These are phyloP conservation scores for Carex parvula DNA, from an alignment of 176 grass and related monocot species.

Conservation along the genomic window DNA sequence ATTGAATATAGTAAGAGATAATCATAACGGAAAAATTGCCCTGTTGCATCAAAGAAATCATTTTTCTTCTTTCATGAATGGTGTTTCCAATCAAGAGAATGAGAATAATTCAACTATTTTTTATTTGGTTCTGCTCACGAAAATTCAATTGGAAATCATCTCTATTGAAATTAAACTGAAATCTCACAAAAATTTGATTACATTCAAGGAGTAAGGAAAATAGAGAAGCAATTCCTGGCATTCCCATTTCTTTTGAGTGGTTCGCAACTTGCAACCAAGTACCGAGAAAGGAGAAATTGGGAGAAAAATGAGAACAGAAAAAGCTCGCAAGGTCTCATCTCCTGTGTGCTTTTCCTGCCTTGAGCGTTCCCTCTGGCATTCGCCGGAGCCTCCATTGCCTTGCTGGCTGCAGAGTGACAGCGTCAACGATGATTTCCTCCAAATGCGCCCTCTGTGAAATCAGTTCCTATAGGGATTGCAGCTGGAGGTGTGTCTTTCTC, in stretches of 20 bases:
- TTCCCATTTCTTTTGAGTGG: background rate
- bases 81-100: background rate
- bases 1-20: too few relatives aligned
- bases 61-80: too few relatives aligned
- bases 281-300: background rate
- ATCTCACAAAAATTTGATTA: too few relatives aligned
- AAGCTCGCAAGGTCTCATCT: constrained; percentile 38
- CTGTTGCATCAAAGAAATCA: too few relatives aligned
- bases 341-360: constrained; percentile 36
- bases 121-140: too few relatives aligned
- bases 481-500: constrained; percentile 66
- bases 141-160: too few relatives aligned
- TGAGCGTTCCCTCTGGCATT: constrained; percentile 8
- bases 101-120: background rate
- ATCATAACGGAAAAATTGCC: too few relatives aligned
- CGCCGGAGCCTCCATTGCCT: background rate
- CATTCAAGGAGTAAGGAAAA: too few relatives aligned
- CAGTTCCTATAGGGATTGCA: constrained; percentile 35
- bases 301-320: constrained; percentile 40
- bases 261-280: background rate
- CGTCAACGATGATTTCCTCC: constrained; percentile 12
- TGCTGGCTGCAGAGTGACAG: background rate
- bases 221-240: too few relatives aligned
- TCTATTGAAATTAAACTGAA: too few relatives aligned
- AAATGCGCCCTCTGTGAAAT: constrained; percentile 9